Conservation (phyloP, 495 filamentous ascomycete species). For the Neurospora intermedia region DNA sequence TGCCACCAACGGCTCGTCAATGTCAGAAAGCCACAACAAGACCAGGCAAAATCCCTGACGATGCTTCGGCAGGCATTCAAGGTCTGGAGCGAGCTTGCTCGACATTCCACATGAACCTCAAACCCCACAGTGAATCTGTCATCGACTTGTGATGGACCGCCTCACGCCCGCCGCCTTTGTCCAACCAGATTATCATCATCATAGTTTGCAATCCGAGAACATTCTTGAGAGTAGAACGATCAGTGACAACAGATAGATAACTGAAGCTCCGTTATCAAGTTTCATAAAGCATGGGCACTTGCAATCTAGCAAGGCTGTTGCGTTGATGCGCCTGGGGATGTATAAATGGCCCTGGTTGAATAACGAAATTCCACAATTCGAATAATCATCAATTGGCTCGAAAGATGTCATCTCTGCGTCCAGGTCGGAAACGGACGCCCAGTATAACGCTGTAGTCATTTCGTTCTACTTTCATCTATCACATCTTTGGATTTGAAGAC, state of each 20-base stretch:
- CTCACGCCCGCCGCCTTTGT: background rate
- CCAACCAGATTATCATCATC: background rate
- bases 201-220: background rate
- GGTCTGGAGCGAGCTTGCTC: background rate
- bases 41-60: background rate
- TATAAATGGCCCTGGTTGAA: background rate
- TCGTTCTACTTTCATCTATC: background rate
- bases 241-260: background rate
- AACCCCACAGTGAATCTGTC: background rate
- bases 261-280: background rate
- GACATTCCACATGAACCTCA: background rate
- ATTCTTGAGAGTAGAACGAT: background rate
- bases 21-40: background rate
- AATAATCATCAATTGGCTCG: background rate
- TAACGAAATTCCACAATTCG: background rate
- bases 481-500: background rate
- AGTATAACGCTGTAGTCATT: background rate
- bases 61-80: background rate
- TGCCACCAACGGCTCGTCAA: background rate
- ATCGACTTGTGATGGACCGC: background rate
- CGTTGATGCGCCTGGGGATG: background rate
- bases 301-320: background rate
- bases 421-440: background rate
- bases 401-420: background rate
- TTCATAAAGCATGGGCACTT: background rate